Evolutionary conservation across 345 rosid genomes (phyloP).

Genomic region (Heritiera fomes): DNA sequence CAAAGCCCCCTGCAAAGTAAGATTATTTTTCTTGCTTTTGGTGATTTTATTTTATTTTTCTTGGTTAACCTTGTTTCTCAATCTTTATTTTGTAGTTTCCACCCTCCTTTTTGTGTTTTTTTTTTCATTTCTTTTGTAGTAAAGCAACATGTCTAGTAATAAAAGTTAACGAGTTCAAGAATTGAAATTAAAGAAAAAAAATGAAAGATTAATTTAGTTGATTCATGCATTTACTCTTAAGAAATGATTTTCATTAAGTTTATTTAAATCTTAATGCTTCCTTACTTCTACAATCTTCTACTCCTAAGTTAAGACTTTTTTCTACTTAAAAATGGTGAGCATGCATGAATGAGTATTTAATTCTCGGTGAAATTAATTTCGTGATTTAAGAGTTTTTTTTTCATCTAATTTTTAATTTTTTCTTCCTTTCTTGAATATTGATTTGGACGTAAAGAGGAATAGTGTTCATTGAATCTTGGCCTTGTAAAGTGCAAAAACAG

Average conservation of each 20-base stretch:
- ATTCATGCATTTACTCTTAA: no score
- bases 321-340: neutral
- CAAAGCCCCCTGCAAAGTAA: conserved; percentile 71
- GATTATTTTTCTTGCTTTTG: conserved; percentile 14
- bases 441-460: neutral
- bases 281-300: no score
- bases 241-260: no score
- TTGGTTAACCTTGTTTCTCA: neutral
- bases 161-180: no score
- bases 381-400: neutral
- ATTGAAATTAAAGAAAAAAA: no score
- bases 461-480: conserved; percentile 5
- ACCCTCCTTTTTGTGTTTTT: neutral
- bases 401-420: neutral
- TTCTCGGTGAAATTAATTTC: neutral
- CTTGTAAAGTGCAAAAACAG: conserved; percentile 4
- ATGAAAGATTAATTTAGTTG: no score
- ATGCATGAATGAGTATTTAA: neutral
- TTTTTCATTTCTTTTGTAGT: neutral
- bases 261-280: no score
- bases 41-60: neutral
- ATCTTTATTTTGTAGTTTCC: neutral
- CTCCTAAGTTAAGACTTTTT: no score
- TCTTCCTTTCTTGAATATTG: neutral
- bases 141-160: no score